Evolutionary conservation across 2,329 filamentous ascomycete species (phyloP).

Genomic region (Byssoonygena ceratinophila): DNA sequence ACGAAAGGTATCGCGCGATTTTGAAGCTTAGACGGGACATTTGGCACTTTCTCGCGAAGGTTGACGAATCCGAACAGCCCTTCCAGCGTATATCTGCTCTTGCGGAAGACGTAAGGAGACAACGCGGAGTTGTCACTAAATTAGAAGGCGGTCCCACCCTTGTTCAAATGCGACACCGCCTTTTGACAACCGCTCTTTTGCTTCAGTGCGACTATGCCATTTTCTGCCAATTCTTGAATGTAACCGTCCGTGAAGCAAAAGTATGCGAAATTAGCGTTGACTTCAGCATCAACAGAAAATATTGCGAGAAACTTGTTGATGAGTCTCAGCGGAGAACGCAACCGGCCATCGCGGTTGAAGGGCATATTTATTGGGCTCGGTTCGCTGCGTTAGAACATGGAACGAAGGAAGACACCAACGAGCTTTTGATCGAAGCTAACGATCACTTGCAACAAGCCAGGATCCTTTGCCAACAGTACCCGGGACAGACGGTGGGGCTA

Average conservation of each 20-base stretch:
- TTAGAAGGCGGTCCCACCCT: conserved; percentile 1
- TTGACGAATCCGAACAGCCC: conserved; percentile 5
- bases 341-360: conserved; percentile 41
- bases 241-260: not conserved
- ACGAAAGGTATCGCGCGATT: not conserved
- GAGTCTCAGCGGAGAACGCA: conserved; percentile 30
- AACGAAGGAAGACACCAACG: not conserved
- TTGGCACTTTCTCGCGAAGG: conserved; percentile 4
- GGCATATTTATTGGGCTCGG: conserved; percentile 42
- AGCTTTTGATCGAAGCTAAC: not conserved
- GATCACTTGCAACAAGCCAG: not conserved
- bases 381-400: conserved; percentile 38
- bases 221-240: conserved; percentile 2
- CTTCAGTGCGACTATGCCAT: conserved; percentile 6
- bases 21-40: not conserved
- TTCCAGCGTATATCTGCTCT: conserved; percentile 6
- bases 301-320: conserved; percentile 27
- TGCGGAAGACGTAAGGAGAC: not conserved
- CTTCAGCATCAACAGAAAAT: not conserved
- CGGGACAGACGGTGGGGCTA: conserved; percentile 29
- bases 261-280: not conserved
- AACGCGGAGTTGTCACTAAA: conserved; percentile 1
- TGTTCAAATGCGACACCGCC: conserved; percentile 4
- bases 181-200: conserved; percentile 1
- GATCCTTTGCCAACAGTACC: conserved; percentile 6